Evolutionary conservation across 139 green algal species (phyloP).

Genomic region (Chlorella sorokiniana): DNA sequence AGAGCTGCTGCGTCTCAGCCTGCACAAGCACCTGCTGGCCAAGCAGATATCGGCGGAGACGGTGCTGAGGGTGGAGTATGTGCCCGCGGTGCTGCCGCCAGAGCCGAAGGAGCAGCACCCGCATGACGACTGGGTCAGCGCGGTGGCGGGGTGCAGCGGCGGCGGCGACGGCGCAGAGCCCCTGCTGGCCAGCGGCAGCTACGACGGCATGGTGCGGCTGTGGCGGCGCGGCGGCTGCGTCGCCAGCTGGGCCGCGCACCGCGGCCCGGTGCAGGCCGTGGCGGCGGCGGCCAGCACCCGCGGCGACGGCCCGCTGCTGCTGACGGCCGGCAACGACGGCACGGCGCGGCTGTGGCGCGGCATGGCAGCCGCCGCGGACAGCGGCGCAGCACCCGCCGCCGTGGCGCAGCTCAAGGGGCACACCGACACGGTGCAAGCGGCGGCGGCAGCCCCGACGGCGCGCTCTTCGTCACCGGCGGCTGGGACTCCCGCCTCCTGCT

Average conservation of each 20-base stretch:
- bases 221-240: slow-evolving; percentile 12
- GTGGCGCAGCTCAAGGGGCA: slow-evolving; percentile 53
- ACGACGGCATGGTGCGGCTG: slow-evolving; percentile 39
- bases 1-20: slow-evolving; percentile 81
- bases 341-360: slow-evolving; percentile 37
- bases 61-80: slow-evolving; percentile 90
- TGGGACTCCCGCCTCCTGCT: slow-evolving; percentile 78
- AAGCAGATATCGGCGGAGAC: slow-evolving; percentile 76
- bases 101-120: slow-evolving; percentile 50
- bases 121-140: slow-evolving; percentile 51
- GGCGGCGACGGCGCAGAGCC: background rate
- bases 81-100: slow-evolving; percentile 86
- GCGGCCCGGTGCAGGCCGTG: slow-evolving; percentile 35
- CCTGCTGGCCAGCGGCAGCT: slow-evolving; percentile 24
- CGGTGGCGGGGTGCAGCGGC: slow-evolving; percentile 13
- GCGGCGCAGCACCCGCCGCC: slow-evolving; percentile 3
- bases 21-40: slow-evolving; percentile 77
- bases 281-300: slow-evolving; percentile 32
- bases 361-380: background rate
- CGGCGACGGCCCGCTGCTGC: slow-evolving; percentile 40
- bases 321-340: slow-evolving; percentile 57
- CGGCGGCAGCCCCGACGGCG: slow-evolving; percentile 52
- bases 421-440: slow-evolving; percentile 59
- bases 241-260: slow-evolving; percentile 45
- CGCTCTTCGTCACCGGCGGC: slow-evolving; percentile 53